Conservation (phyloP, 2,329 filamentous ascomycete species). For the Colletotrichum eremochloae region DNA sequence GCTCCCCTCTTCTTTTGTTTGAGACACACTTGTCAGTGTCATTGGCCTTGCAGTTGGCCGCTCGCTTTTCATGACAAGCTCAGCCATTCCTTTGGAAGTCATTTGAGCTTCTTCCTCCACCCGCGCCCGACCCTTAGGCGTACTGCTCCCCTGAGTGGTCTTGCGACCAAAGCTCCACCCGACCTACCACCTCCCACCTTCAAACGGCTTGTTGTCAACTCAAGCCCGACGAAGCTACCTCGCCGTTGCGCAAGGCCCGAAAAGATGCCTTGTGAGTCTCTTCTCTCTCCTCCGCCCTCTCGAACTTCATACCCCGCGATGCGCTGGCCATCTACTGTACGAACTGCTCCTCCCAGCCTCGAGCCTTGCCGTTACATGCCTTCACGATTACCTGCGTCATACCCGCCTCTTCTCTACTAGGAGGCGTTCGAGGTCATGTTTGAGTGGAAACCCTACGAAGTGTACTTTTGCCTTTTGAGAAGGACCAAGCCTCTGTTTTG, state of each 20-base stretch:
- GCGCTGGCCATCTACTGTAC: conserved; percentile 27
- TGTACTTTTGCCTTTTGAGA: conserved; percentile 2
- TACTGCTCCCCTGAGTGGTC: conserved; percentile 41
- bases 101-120: conserved; percentile 39
- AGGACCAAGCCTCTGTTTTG: conserved; percentile 3
- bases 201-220: conserved; percentile 37
- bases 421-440: conserved; percentile 11
- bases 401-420: conserved; percentile 24
- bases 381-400: conserved; percentile 40
- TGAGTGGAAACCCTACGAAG: conserved; percentile 11
- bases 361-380: conserved; percentile 36
- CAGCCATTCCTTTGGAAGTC: conserved; percentile 42
- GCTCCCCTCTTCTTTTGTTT: conserved; percentile 41
- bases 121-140: conserved; percentile 29
- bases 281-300: conserved; percentile 2
- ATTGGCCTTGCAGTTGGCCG: conserved; percentile 42
- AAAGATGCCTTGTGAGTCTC: conserved; percentile 46
- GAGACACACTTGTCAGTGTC: conserved; percentile 42
- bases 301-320: conserved; percentile 14
- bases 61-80: conserved; percentile 43
- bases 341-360: conserved; percentile 11
- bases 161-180: conserved; percentile 42
- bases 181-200: conserved; percentile 21
- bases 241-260: conserved; percentile 41
- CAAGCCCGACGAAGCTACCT: conserved; percentile 39